Evolutionary conservation across 2,329 filamentous ascomycete genomes (phyloP).

Genomic region (Pestalotiopsis sp.): DNA sequence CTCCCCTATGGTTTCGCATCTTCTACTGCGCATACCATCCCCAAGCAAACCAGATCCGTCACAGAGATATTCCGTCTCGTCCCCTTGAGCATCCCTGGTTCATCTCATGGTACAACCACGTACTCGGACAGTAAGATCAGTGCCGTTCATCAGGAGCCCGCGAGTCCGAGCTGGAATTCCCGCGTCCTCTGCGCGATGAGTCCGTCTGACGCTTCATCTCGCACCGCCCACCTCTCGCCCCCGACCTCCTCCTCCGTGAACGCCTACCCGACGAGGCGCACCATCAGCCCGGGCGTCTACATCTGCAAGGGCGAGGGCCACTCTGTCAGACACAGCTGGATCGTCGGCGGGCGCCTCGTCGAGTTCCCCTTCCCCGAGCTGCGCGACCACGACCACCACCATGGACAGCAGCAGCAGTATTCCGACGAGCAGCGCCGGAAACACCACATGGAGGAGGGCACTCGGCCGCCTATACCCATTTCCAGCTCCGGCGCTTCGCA

Average conservation of each 20-base stretch:
- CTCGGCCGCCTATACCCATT: constrained; percentile 9
- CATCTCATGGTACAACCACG: background rate
- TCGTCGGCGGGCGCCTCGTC: constrained; percentile 15
- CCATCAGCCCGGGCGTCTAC: constrained; percentile 16
- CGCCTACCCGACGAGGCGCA: constrained; percentile 12
- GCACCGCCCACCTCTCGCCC: background rate
- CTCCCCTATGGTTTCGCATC: constrained; percentile 10
- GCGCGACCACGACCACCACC: background rate
- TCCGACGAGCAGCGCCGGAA: constrained; percentile 4
- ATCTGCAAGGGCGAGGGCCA: constrained; percentile 17
- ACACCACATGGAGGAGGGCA: constrained; percentile 8
- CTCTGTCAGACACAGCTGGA: constrained; percentile 16
- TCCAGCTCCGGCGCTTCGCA: background rate
- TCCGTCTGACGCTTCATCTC: background rate
- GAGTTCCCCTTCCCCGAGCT: constrained; percentile 12
- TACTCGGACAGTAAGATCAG: background rate
- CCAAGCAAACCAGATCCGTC: background rate
- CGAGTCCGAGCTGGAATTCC: constrained; percentile 1
- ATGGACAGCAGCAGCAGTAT: background rate
- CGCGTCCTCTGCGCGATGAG: constrained; percentile 12
- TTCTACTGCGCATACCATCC: background rate
- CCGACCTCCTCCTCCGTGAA: constrained; percentile 12
- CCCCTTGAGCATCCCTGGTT: background rate
- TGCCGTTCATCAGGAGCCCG: background rate
- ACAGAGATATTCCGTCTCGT: constrained; percentile 5